Conservation (phyloP, 2,329 filamentous ascomycete genomes). For the Aspergillus sp. region DNA sequence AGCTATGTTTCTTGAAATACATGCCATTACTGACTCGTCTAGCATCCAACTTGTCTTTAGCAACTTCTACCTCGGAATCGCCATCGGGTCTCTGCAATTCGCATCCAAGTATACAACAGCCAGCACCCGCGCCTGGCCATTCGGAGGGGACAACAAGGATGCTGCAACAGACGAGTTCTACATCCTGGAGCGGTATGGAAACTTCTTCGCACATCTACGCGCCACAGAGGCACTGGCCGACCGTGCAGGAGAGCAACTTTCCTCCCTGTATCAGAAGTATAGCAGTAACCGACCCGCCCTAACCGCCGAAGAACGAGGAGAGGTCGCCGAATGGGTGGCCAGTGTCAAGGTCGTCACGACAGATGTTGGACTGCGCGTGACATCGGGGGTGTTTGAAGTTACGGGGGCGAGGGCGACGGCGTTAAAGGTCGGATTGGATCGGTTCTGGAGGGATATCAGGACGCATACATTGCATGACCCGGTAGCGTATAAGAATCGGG, state of each 20-base stretch:
- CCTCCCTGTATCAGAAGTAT: conserved; percentile 49
- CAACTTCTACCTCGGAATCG: conserved; percentile 67
- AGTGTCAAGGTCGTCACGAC: conserved; percentile 64
- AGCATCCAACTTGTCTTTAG: conserved; percentile 65
- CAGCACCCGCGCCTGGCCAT: conserved; percentile 64
- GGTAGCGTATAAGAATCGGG: conserved; percentile 65
- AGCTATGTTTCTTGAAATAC: too few species aligned
- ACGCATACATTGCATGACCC: conserved; percentile 68
- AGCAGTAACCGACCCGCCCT: conserved; percentile 43
- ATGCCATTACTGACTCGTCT: not conserved
- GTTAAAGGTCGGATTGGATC: conserved; percentile 60
- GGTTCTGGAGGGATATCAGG: conserved; percentile 66
- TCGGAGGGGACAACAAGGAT: conserved; percentile 61
- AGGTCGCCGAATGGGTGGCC: conserved; percentile 63
- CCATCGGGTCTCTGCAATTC: conserved; percentile 57
- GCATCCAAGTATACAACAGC: conserved; percentile 58
- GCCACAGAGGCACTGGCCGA: conserved; percentile 62
- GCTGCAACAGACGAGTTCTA: conserved; percentile 64
- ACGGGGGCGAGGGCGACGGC: conserved; percentile 61
- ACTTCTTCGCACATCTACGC: conserved; percentile 61
- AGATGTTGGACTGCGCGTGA: conserved; percentile 59
- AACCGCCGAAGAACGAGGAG: conserved; percentile 55
- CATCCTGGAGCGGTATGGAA: conserved; percentile 64
- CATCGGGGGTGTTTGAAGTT: conserved; percentile 63
- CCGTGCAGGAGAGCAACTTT: conserved; percentile 52